Conservation (phyloP, 352 stramenopile species). For the Pythium brassicae region DNA sequence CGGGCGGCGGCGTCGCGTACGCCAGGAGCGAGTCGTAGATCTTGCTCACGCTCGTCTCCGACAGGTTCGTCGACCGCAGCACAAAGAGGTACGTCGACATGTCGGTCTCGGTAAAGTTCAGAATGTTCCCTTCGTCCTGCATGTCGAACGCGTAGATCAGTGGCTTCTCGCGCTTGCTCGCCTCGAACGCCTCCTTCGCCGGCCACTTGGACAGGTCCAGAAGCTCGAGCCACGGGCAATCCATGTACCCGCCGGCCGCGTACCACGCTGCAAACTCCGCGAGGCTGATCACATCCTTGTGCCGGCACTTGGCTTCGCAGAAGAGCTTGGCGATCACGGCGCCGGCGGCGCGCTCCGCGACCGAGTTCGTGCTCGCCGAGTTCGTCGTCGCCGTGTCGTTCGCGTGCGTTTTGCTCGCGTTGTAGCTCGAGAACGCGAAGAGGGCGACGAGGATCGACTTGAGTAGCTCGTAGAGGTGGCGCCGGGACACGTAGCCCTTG, state of each 20-base stretch:
- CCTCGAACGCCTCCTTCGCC: slow-evolving; percentile 82
- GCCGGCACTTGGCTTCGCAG: slow-evolving; percentile 58
- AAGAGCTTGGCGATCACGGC: slow-evolving; percentile 89
- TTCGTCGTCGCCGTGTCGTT: slow-evolving; percentile 59
- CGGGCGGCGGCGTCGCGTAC: slow-evolving; percentile 64
- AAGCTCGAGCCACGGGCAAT: slow-evolving; percentile 95
- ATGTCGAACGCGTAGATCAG: slow-evolving; percentile 86
- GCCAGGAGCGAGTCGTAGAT: slow-evolving; percentile 76
- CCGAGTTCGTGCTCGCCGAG: slow-evolving; percentile 72
- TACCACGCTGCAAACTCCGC: slow-evolving; percentile 97
- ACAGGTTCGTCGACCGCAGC: slow-evolving; percentile 74
- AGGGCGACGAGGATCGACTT: slow-evolving; percentile 78
- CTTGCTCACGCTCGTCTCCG: slow-evolving; percentile 63
- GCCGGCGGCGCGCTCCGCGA: slow-evolving; percentile 84
- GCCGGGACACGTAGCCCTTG: slow-evolving; percentile 58
- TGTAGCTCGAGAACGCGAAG: slow-evolving; percentile 83
- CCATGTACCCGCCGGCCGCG: slow-evolving; percentile 90
- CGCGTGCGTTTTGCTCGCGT: slow-evolving; percentile 47
- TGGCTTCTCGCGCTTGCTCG: slow-evolving; percentile 81
- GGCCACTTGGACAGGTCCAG: slow-evolving; percentile 95
- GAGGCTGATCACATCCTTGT: slow-evolving; percentile 84
- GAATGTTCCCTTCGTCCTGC: slow-evolving; percentile 76
- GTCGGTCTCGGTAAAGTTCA: slow-evolving; percentile 81
- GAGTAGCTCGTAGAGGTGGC: slow-evolving; percentile 78
- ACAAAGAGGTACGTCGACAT: slow-evolving; percentile 86